Percentiles rank a stretch among this genome's conserved stretches.
phyloP scores from a whole-genome alignment of 441 rosid species.

The Gossypium trilobum region DNA sequence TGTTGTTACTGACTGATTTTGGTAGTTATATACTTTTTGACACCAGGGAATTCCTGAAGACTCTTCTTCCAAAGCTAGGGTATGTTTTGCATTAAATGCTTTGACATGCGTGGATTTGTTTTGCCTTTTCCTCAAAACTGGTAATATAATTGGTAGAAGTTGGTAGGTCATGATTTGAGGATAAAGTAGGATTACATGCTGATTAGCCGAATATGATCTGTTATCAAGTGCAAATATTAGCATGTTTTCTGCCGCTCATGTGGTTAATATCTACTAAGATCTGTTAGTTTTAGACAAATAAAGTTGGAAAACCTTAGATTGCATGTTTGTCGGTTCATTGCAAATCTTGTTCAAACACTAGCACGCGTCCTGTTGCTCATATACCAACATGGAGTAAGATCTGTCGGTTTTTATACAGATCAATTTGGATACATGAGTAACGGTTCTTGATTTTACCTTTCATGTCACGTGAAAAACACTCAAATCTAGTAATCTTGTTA shows the following conservation, averaged over 20 bases:
- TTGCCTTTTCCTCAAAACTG: background rate
- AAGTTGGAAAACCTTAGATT: background rate
- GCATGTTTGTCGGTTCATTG: background rate
- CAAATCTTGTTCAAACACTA: background rate
- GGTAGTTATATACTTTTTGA: background rate
- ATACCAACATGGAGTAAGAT: background rate
- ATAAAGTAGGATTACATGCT: background rate
- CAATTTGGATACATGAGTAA: background rate
- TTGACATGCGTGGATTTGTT: background rate
- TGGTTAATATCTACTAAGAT: background rate
- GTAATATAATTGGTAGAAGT: background rate
- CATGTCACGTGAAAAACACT: background rate
- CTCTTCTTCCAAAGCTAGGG: background rate
- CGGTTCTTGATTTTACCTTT: background rate
- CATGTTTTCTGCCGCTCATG: background rate
- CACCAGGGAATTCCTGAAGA: background rate
- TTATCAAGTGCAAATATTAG: background rate
- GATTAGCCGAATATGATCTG: background rate
- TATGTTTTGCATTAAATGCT: background rate
- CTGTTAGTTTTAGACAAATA: background rate
- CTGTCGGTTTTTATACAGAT: background rate
- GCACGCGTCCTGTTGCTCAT: background rate
- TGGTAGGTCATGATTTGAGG: slow-evolving; percentile 7
- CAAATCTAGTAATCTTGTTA: background rate
- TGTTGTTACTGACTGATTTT: background rate